These are phyloP conservation scores for Knufia petricola DNA, from an alignment of 2,329 filamentous ascomycete genomes.

Conservation along the genomic window DNA sequence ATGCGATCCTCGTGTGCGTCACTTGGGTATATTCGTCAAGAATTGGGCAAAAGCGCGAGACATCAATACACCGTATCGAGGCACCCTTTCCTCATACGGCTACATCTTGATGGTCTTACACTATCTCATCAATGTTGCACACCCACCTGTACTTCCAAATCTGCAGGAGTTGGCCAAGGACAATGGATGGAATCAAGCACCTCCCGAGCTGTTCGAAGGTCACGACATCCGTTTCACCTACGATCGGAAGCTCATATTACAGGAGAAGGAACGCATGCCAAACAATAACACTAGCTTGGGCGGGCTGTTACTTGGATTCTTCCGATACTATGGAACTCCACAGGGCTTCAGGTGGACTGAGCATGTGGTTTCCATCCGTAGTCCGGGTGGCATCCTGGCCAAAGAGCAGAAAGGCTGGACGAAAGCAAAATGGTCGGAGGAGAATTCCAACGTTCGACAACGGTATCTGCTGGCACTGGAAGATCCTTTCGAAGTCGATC, in stretches of 20 bases:
- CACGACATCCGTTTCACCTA: slow-evolving; percentile 69
- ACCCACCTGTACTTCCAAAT: slow-evolving; percentile 76
- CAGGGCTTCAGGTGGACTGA: slow-evolving; percentile 66
- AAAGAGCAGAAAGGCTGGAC: slow-evolving; percentile 81
- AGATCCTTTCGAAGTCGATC: slow-evolving; percentile 78
- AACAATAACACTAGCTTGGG: slow-evolving; percentile 62
- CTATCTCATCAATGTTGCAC: slow-evolving; percentile 72
- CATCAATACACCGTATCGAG: slow-evolving; percentile 79
- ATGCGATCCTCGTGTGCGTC: slow-evolving; percentile 66
- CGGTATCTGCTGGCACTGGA: slow-evolving; percentile 84
- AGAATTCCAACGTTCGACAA: slow-evolving; percentile 55
- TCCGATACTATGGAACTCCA: slow-evolving; percentile 69
- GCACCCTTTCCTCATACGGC: slow-evolving; percentile 80
- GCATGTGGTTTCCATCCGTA: slow-evolving; percentile 70
- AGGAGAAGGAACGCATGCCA: slow-evolving; percentile 50
- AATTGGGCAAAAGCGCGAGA: slow-evolving; percentile 78
- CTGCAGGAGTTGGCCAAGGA: slow-evolving; percentile 34
- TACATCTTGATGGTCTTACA: slow-evolving; percentile 90
- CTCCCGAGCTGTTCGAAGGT: slow-evolving; percentile 46
- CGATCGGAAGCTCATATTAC: slow-evolving; percentile 59
- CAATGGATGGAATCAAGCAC: slow-evolving; percentile 37
- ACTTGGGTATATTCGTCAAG: slow-evolving; percentile 78
- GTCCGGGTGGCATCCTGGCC: slow-evolving; percentile 56
- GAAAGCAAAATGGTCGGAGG: slow-evolving; percentile 56
- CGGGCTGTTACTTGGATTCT: slow-evolving; percentile 68